Conservation (phyloP, 352 stramenopile genomes). For the Globisporangium alternatum region DNA sequence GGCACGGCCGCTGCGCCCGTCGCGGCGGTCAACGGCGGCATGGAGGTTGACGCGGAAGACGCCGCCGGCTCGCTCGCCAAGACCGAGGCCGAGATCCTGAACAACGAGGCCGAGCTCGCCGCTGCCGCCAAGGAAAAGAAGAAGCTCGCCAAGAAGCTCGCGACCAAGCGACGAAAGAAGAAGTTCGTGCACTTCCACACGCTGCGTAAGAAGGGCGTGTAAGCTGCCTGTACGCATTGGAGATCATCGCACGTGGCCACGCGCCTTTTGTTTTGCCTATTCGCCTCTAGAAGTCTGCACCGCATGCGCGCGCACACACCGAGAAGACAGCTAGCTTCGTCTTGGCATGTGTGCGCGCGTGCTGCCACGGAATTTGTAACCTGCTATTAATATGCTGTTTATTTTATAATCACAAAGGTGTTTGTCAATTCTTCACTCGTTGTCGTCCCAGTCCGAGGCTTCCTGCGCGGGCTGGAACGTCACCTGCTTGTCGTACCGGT, state of each 20-base stretch:
- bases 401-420: conserved; percentile 42
- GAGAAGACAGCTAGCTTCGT: neutral
- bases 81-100: conserved; percentile 47
- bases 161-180: conserved; percentile 51
- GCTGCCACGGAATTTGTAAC: conserved; percentile 24
- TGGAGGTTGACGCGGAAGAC: conserved; percentile 39
- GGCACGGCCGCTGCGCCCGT: conserved; percentile 46
- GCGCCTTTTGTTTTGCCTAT: neutral
- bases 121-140: conserved; percentile 46
- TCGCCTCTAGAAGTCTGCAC: conserved; percentile 20
- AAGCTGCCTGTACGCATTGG: conserved; percentile 18
- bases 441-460: conserved; percentile 61
- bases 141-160: conserved; percentile 49
- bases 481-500: conserved; percentile 72
- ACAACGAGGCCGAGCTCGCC: conserved; percentile 41
- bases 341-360: neutral
- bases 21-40: conserved; percentile 26
- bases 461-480: conserved; percentile 43
- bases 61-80: conserved; percentile 30
- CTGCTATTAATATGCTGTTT: conserved; percentile 55
- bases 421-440: conserved; percentile 8
- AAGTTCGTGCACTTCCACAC: conserved; percentile 88
- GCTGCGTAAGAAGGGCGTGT: conserved; percentile 86
- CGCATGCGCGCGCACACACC: neutral
- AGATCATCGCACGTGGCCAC: neutral